Conservation (phyloP, 495 filamentous ascomycete species). For the Neurospora cerealis region DNA sequence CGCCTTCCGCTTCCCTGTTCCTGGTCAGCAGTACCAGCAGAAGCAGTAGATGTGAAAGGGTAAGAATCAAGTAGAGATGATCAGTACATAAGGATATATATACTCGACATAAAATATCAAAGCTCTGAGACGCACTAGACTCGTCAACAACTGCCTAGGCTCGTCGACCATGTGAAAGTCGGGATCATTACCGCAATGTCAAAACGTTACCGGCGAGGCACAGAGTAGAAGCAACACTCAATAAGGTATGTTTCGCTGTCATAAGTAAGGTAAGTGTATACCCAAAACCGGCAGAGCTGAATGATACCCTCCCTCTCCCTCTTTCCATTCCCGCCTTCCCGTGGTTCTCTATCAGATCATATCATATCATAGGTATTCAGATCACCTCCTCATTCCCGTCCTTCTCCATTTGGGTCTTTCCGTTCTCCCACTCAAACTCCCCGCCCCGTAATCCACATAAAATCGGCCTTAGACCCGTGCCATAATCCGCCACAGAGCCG, state of each 20-base stretch:
- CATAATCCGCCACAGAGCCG: not conserved
- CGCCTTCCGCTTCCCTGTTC: conserved; percentile 29
- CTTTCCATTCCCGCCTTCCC: not conserved
- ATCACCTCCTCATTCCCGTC: not conserved
- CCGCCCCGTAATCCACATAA: not conserved
- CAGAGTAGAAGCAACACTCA: not conserved
- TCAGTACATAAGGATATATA: not conserved
- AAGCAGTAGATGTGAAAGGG: not conserved
- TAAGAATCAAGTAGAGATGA: not conserved
- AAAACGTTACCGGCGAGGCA: not conserved
- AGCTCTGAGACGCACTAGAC: too few relatives aligned
- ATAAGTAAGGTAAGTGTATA: not conserved
- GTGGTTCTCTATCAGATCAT: not conserved
- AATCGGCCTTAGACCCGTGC: not conserved
- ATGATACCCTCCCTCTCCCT: not conserved
- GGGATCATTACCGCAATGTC: too few relatives aligned
- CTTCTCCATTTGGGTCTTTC: not conserved
- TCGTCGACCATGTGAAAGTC: too few relatives aligned
- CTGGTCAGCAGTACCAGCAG: conserved; percentile 1
- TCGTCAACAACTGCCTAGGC: too few relatives aligned
- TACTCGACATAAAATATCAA: too few relatives aligned
- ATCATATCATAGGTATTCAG: not conserved
- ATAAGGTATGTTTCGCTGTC: not conserved
- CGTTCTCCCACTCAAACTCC: not conserved
- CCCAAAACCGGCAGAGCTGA: not conserved